Conservation (phyloP, 2,329 filamentous ascomycete species). For the Kalaharituber pfeilii region DNA sequence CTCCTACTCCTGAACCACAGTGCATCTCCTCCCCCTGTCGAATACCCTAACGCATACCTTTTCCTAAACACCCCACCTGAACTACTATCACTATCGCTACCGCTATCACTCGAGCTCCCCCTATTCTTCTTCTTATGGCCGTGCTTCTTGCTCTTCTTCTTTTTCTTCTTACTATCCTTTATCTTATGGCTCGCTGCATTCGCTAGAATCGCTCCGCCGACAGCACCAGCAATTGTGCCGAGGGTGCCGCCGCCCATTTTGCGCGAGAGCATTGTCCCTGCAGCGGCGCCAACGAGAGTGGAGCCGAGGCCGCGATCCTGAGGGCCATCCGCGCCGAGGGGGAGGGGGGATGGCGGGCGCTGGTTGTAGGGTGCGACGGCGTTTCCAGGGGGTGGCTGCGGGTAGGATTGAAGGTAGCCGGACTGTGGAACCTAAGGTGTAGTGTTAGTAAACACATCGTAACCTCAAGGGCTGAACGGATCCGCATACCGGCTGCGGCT, state of each 20-base stretch:
- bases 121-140: neutral
- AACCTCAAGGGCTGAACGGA: neutral
- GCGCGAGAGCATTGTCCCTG: conserved; percentile 38
- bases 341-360: neutral
- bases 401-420: neutral
- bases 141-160: conserved; percentile 11
- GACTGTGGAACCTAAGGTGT: neutral
- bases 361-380: neutral
- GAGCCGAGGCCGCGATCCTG: conserved; percentile 40
- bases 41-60: neutral
- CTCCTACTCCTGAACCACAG: no score
- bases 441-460: neutral
- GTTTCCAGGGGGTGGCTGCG: neutral
- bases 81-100: neutral
- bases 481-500: neutral
- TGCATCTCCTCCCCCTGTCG: neutral
- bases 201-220: conserved; percentile 39
- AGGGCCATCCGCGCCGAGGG: neutral
- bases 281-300: conserved; percentile 36
- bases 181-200: conserved; percentile 35
- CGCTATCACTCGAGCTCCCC: neutral
- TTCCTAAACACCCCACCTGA: neutral
- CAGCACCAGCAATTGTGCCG: conserved; percentile 35
- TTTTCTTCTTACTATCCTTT: conserved; percentile 18
- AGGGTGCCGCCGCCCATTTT: conserved; percentile 37